phyloP scores from a whole-genome alignment of 345 rosid species.

The Microthlaspi erraticum region DNA sequence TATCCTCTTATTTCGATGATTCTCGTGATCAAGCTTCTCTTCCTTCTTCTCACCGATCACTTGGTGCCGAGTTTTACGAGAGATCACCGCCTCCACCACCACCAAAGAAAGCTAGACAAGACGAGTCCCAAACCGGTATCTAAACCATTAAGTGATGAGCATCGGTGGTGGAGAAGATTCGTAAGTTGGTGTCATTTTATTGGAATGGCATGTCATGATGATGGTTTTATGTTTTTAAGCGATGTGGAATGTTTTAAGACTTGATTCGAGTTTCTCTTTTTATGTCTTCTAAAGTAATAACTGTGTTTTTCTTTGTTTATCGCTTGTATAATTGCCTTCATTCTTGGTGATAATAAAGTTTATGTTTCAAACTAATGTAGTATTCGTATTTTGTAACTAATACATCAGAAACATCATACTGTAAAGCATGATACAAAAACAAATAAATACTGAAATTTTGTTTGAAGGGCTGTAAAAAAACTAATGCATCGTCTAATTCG shows the following conservation, averaged over 20 bases:
- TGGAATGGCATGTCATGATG: neutral
- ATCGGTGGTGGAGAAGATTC: neutral
- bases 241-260: neutral
- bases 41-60: slow-evolving; percentile 35
- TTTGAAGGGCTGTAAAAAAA: too few relatives aligned
- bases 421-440: too few relatives aligned
- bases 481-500: neutral
- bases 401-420: neutral
- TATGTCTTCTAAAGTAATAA: neutral
- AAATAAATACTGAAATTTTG: too few relatives aligned
- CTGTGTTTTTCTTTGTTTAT: neutral
- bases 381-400: neutral
- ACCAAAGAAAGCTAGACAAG: neutral
- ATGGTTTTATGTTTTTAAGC: neutral
- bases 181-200: neutral
- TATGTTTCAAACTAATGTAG: neutral
- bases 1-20: slow-evolving; percentile 3
- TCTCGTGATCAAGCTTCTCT: slow-evolving; percentile 3
- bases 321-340: neutral
- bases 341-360: neutral
- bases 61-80: slow-evolving; percentile 27
- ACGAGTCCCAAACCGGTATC: slow-evolving; percentile 1
- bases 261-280: neutral
- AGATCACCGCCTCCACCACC: slow-evolving; percentile 37
- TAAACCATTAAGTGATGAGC: neutral